phyloP scores from a whole-genome alignment of 257 asterid species.

The Verbascum thapsus region DNA sequence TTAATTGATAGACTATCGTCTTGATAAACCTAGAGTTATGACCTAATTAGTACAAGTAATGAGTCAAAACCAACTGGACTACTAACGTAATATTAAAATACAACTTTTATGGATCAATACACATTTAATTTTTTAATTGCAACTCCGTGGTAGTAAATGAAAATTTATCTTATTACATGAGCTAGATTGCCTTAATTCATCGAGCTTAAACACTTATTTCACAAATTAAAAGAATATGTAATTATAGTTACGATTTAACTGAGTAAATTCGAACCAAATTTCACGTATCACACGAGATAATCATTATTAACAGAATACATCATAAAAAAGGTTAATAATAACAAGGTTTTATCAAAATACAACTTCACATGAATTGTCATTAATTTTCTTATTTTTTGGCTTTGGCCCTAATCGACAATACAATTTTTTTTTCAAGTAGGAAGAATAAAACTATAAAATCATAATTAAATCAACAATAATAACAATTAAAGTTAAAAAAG shows the following conservation, averaged over 20 bases:
- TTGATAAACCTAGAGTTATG: too few relatives aligned
- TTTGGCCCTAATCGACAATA: neutral
- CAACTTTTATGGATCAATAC: too few relatives aligned
- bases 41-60: too few relatives aligned
- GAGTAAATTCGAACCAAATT: neutral
- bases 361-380: constrained; percentile 23
- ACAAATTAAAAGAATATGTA: too few relatives aligned
- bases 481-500: neutral
- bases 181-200: neutral
- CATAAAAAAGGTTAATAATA: neutral
- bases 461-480: neutral
- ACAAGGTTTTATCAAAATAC: neutral
- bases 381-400: neutral
- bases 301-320: neutral
- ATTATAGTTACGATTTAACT: too few relatives aligned
- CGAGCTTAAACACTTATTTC: neutral
- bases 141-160: neutral
- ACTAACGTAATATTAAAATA: too few relatives aligned
- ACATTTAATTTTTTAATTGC: neutral
- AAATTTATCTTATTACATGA: neutral
- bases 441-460: neutral
- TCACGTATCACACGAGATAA: neutral
- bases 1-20: too few relatives aligned
- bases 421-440: too few relatives aligned
- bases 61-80: too few relatives aligned